Conservation (phyloP, 1,284 basidiomycete species). For the Nidula niveotomentosa region DNA sequence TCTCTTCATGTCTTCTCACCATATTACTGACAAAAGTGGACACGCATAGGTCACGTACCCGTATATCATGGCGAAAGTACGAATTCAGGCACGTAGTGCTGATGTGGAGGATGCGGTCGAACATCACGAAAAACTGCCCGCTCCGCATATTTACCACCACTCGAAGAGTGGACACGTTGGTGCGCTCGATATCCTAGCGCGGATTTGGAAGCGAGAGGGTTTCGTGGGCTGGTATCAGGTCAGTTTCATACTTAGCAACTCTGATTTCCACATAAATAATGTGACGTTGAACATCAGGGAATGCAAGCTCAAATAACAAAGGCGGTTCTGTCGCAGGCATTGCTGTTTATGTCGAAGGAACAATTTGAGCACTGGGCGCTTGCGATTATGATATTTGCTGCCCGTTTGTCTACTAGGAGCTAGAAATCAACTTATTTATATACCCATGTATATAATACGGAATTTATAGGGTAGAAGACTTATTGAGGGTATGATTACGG, state of each 20-base stretch:
- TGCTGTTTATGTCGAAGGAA: slow-evolving; percentile 82
- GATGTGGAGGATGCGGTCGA: slow-evolving; percentile 50
- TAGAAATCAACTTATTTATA: too few relatives aligned
- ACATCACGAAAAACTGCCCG: slow-evolving; percentile 29
- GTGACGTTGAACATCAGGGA: slow-evolving; percentile 50
- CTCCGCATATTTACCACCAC: slow-evolving; percentile 34
- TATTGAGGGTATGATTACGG: too few relatives aligned
- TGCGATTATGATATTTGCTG: slow-evolving; percentile 55
- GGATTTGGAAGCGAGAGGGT: slow-evolving; percentile 78
- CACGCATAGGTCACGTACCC: slow-evolving; percentile 78
- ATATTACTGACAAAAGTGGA: background rate
- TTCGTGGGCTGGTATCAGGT: slow-evolving; percentile 97
- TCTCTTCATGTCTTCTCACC: slow-evolving; percentile 1
- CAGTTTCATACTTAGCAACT: slow-evolving; percentile 8
- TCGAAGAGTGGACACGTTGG: slow-evolving; percentile 56
- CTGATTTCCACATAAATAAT: background rate
- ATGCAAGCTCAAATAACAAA: slow-evolving; percentile 92
- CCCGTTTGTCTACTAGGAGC: slow-evolving; percentile 20
- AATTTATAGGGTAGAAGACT: too few relatives aligned
- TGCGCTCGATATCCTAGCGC: slow-evolving; percentile 74
- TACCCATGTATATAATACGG: too few relatives aligned
- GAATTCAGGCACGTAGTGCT: slow-evolving; percentile 84
- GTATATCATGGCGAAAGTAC: slow-evolving; percentile 97
- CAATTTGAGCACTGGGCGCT: slow-evolving; percentile 81
- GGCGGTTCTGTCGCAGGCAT: slow-evolving; percentile 83